Evolutionary conservation across 2,329 filamentous ascomycete genomes (phyloP).

Genomic region (Neonectria faginata): DNA sequence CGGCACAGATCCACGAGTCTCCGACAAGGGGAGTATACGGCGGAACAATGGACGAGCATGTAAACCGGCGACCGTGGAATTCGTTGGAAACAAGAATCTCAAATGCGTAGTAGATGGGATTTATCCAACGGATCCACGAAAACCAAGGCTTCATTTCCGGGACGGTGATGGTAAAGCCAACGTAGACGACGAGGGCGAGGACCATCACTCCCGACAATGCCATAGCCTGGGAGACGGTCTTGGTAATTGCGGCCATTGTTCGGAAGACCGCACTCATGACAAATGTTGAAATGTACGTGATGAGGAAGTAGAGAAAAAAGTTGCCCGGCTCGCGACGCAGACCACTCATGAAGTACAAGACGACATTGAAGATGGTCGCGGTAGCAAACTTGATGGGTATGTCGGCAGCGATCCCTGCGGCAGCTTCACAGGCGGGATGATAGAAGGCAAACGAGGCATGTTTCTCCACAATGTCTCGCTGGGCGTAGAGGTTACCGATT

Average conservation of each 20-base stretch:
- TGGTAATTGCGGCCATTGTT: slow-evolving; percentile 77
- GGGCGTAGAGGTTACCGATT: slow-evolving; percentile 58
- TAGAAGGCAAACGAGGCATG: slow-evolving; percentile 63
- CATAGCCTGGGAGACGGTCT: slow-evolving; percentile 71
- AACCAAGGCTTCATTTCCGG: slow-evolving; percentile 72
- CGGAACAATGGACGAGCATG: slow-evolving; percentile 65
- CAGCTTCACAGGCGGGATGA: slow-evolving; percentile 64
- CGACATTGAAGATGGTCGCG: slow-evolving; percentile 63
- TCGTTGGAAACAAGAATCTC: slow-evolving; percentile 81
- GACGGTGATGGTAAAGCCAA: slow-evolving; percentile 43
- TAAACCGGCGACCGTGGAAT: slow-evolving; percentile 68
- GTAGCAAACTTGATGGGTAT: slow-evolving; percentile 69
- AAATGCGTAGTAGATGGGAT: slow-evolving; percentile 80
- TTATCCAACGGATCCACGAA: slow-evolving; percentile 80
- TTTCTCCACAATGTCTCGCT: slow-evolving; percentile 62
- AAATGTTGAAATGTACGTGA: slow-evolving; percentile 75
- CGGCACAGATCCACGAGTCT: slow-evolving; percentile 64
- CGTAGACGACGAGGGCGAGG: slow-evolving; percentile 60
- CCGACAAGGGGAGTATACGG: slow-evolving; percentile 58
- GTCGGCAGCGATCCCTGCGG: slow-evolving; percentile 65
- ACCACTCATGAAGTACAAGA: slow-evolving; percentile 68
- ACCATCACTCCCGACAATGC: slow-evolving; percentile 65
- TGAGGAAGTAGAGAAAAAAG: slow-evolving; percentile 82
- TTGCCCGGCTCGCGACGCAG: slow-evolving; percentile 68
- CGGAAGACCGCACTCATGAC: slow-evolving; percentile 83